These are phyloP conservation scores for Carpinus fangiana DNA, from an alignment of 306 rosid genomes.

Conservation along the genomic window DNA sequence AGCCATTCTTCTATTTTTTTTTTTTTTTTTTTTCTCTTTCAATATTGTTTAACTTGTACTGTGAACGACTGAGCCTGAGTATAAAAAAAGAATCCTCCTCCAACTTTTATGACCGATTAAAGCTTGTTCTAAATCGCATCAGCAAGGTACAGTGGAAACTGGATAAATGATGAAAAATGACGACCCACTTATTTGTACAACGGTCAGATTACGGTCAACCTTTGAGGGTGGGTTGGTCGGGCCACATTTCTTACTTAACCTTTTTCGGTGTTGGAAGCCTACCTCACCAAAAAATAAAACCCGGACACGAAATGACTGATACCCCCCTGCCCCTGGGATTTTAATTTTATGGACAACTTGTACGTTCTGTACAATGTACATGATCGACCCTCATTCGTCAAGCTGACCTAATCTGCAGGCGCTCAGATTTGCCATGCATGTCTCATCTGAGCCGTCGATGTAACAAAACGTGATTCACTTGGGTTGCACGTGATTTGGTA, in stretches of 20 bases:
- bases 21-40: too few species aligned
- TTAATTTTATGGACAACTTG: conserved; percentile 2
- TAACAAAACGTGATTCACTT: conserved; percentile 24
- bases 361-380: background rate
- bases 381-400: background rate
- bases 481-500: conserved; percentile 25
- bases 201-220: conserved; percentile 41
- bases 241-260: conserved; percentile 22
- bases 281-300: background rate
- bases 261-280: background rate
- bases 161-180: background rate
- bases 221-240: conserved; percentile 34
- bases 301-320: background rate
- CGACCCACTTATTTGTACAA: conserved; percentile 3
- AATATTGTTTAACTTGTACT: conserved; percentile 3
- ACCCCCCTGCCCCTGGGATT: background rate
- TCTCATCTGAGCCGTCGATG: conserved; percentile 31
- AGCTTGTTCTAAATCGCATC: background rate
- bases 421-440: conserved; percentile 29
- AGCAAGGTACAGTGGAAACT: background rate
- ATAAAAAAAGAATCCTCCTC: background rate
- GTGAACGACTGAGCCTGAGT: background rate
- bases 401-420: conserved; percentile 10
- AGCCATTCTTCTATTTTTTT: conserved; percentile 17
- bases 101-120: background rate